Base-by-base conservation (phyloP, 768 basidiomycete species). In the Scleroderma citrinum region DNA sequence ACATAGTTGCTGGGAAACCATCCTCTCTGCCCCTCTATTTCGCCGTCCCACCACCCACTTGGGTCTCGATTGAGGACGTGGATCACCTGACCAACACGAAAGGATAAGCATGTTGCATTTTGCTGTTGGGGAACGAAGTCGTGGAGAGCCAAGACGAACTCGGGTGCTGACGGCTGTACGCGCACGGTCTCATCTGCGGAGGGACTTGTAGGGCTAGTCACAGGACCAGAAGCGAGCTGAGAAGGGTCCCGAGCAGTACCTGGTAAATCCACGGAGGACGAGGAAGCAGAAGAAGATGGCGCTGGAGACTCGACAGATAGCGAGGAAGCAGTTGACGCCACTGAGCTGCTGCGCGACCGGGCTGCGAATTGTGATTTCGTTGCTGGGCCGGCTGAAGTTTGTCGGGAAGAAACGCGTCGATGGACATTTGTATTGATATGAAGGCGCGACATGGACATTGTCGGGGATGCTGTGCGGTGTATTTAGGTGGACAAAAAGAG, bases 1-100 rank as follows among this genome's bases (percentile, higher is more conserved):
- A 91, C 88, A 69, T 96, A 98, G 69, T 98, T 99, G 60, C 91
- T 93, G 17, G 96, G 96, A 68, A 98, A 98, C 96, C 96, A 99
- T 12, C 96, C 96, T 58, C 94, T 73, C 52, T 83, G 71, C 2
- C 83, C 87, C 31, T 92, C 87, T 16, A 95, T 66, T 68, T 98
- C 92, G 10, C 96, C 96, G 62, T 99, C 94, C 95, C 95, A 98
- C 96, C 96, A 98, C 0, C 96, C 96, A 57, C 85, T 89, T 3
- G 75, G 52, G 69, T 97, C 92, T 55, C 83, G 78, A 59, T 91
- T 92, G 42, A 87, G 72, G n/a, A 97, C 92, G 51, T 85, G 85
- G 48, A 98, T 92, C 47, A 94, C 77, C 61, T 97, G 88, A 3
- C 95, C 94, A 1, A 90, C 86, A 37, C 80, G 78, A 71, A 99